Percentiles rank a stretch among this genome's conserved stretches.
phyloP scores from a whole-genome alignment of 2,329 filamentous ascomycete species.

The Apiospora arundinis region DNA sequence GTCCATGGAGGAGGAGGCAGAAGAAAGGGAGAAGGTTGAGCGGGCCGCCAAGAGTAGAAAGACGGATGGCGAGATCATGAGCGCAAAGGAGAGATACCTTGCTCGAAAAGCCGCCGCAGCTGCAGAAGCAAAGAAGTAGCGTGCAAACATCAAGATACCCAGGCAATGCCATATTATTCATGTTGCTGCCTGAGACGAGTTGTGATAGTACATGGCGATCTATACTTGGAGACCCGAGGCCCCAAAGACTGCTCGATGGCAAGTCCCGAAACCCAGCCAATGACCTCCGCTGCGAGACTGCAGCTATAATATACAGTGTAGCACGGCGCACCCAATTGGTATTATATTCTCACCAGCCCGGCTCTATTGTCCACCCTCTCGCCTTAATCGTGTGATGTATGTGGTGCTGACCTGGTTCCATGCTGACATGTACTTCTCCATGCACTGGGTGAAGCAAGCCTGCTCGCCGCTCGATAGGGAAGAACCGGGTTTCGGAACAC shows the following conservation, averaged over 20 bases:
- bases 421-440: conserved; percentile 83
- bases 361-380: conserved; percentile 45
- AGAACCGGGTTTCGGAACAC: conserved; percentile 72
- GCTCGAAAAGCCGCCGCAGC: conserved; percentile 80
- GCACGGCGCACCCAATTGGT: conserved; percentile 10
- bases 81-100: conserved; percentile 80
- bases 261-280: background rate
- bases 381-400: conserved; percentile 69
- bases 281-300: background rate
- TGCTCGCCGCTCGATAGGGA: conserved; percentile 72
- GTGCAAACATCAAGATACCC: conserved; percentile 18
- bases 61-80: conserved; percentile 76
- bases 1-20: conserved; percentile 71
- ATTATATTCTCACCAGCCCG: background rate
- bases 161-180: conserved; percentile 7
- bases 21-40: conserved; percentile 66
- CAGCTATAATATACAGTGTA: conserved; percentile 18
- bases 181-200: conserved; percentile 6
- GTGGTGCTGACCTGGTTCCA: conserved; percentile 78
- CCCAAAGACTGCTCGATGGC: background rate
- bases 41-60: conserved; percentile 77
- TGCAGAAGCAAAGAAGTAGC: conserved; percentile 62
- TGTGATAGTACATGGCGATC: conserved; percentile 19
- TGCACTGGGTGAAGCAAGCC: conserved; percentile 75
- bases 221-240: background rate